phyloP scores from a whole-genome alignment of 2,329 filamentous ascomycete species.

The Exophiala sideris region DNA sequence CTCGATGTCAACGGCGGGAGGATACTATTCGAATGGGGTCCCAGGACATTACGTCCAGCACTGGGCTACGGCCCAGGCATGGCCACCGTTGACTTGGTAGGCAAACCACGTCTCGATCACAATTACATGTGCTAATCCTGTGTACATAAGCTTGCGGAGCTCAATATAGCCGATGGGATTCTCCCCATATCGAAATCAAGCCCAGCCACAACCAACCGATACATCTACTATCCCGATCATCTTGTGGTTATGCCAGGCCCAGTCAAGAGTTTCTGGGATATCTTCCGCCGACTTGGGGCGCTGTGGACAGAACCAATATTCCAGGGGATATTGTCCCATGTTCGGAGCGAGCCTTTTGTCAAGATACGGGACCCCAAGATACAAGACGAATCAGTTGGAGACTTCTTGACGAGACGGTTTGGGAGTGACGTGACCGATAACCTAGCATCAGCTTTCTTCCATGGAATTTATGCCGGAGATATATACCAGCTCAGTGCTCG shows the following conservation, averaged over 20 bases:
- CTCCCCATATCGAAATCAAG: slow-evolving; percentile 51
- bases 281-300: slow-evolving; percentile 34
- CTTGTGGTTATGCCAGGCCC: slow-evolving; percentile 62
- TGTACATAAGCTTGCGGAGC: slow-evolving; percentile 51
- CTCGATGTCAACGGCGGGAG: slow-evolving; percentile 59
- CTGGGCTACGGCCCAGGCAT: slow-evolving; percentile 53
- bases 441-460: slow-evolving; percentile 68
- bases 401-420: slow-evolving; percentile 59
- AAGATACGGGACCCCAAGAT: slow-evolving; percentile 33
- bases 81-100: slow-evolving; percentile 68
- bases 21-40: slow-evolving; percentile 78
- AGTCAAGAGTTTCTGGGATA: slow-evolving; percentile 26
- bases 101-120: slow-evolving; percentile 26
- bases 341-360: slow-evolving; percentile 32
- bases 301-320: slow-evolving; percentile 57
- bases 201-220: slow-evolving; percentile 62
- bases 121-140: slow-evolving; percentile 5
- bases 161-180: slow-evolving; percentile 57
- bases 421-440: slow-evolving; percentile 63
- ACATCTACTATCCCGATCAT: slow-evolving; percentile 84
- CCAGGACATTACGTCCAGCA: slow-evolving; percentile 66
- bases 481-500: slow-evolving; percentile 74
- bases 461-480: slow-evolving; percentile 92
- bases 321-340: slow-evolving; percentile 40
- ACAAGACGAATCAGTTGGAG: slow-evolving; percentile 68